Evolutionary conservation across 164 flowering plant species (phyloP), one percentile per base, ranked within the genome.

Genomic region (Echeveria elegans): DNA sequence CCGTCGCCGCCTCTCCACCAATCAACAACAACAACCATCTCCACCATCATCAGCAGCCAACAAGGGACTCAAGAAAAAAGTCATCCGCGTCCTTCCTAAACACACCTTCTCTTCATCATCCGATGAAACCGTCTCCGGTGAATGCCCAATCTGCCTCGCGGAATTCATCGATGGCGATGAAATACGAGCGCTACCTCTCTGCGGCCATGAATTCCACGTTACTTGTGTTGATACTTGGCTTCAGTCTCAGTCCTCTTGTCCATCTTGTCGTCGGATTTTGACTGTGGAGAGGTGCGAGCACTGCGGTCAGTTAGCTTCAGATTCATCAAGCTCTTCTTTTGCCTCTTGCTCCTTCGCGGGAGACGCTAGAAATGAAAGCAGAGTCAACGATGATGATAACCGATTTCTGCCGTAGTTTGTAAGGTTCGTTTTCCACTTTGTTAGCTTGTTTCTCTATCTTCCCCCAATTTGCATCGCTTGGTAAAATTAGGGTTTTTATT

Each of bases 141-240:
- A 92, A 19, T 92, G 98, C 76, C 89, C 85, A 8, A 92, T 92
- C 66, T 92, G 98, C 77, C 72, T 94, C 67, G 47, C 92, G 40
- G 98, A 94, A 68, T 91, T 86, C 77, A 75, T 67, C 23, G 72
- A 70, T 34, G 98, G 98, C 0, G 96, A 94, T 32, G 90, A 84
- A 65, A 72, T 94, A 64, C 76, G 97, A 1, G 79, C 85, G 15
- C 72, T 94, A 63, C 97, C 95, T 34, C 91, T 84, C 83, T 94
- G 98, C 72, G 86, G 83, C 8, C 98, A 94, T 66, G 83, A 79
- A 6, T 94, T 91, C 72, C 98, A 94, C 71, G 88, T 84, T 47
- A 74, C 74, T 4, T 92, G 97, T 73, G 81, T 92, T 67, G 97
- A 63, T 31, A 63, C 45, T 4, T 63, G 66, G 66, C 66, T 63